Base-by-base conservation (phyloP, 1,139 yeast species). In the Suhomyces atakaporum region DNA sequence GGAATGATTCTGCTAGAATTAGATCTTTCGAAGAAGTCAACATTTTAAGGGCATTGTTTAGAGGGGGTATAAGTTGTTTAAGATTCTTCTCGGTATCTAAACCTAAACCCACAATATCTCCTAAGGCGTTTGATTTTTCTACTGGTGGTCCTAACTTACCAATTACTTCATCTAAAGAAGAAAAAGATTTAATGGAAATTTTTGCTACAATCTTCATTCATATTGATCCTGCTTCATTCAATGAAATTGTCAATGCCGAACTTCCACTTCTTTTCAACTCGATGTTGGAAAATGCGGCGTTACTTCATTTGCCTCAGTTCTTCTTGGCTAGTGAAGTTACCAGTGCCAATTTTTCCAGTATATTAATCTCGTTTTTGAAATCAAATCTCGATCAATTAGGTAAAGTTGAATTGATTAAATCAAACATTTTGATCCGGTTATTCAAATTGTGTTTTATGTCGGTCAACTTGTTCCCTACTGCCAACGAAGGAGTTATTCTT, bases 401-500 rank as follows among this genome's bases (percentile, higher is more conserved):
- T 2, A 81, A 84, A 42, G 83, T 84, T 20, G 90, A 88, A 52
- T 73, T 84, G 24, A 75, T 84, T 20, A 85, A 84, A 49, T 81
- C 96, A 0, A 87, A 86, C 49, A 84, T 92, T 38, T 66, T 92
- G 48, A 85, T 89, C 14, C 71, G 97, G 37, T 66, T 94, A 29
- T 92, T 89, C 75, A 92, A 90, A 60, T 68, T 92, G 30, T 88
- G 96, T 49, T 90, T 92, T 58, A 88, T 92, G 96, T 90, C 97
- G 3, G 97, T 94, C 3, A 92, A 87, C 50, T 66, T 92, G 38
- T 92, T 88, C 57, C 97, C 98, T 0, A 70, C 83, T 4, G 78
- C 84, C 4, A 94, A 92, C 55, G 98, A 94, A 60, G 71, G 79
- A 30, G 96, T 92, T 4, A 74, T 94, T 10, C 69, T 88, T 32